Conservation (phyloP, 805 yeast species). For the Monosporozyma siamensis region DNA sequence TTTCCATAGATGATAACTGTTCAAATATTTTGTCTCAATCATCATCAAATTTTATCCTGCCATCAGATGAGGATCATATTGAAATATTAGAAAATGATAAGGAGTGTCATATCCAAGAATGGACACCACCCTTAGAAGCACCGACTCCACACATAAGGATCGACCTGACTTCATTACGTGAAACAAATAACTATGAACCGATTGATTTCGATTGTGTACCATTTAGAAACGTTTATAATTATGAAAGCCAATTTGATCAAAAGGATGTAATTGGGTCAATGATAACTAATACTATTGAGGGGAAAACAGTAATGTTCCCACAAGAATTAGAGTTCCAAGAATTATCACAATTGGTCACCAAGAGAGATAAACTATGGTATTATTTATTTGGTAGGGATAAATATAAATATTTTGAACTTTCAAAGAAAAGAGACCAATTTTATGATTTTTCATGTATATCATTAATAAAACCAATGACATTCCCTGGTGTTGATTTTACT, state of each 20-base stretch:
- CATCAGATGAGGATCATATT: too few relatives aligned
- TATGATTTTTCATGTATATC: conserved; percentile 9
- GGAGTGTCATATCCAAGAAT: too few relatives aligned
- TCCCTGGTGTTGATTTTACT: conserved; percentile 2
- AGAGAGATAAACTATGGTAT: conserved; percentile 16
- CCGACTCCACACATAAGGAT: too few relatives aligned
- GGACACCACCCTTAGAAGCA: too few relatives aligned
- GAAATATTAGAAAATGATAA: too few relatives aligned
- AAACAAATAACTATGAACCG: not conserved
- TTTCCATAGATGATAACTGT: too few relatives aligned
- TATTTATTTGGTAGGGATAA: conserved; percentile 20
- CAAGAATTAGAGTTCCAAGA: conserved; percentile 22
- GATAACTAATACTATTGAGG: conserved; percentile 13
- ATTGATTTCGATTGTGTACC: conserved; percentile 15
- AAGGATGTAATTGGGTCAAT: conserved; percentile 13
- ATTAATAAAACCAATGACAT: conserved; percentile 8
- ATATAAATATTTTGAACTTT: conserved; percentile 19
- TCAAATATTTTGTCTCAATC: not conserved
- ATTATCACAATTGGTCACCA: conserved; percentile 6
- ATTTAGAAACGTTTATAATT: conserved; percentile 12
- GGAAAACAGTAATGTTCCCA: conserved; percentile 11
- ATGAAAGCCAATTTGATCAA: conserved; percentile 18
- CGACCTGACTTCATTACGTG: not conserved
- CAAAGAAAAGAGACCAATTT: conserved; percentile 15
- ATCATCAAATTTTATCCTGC: too few relatives aligned